Base-by-base conservation (phyloP, 768 basidiomycete species). In the Hericium coralloides region DNA sequence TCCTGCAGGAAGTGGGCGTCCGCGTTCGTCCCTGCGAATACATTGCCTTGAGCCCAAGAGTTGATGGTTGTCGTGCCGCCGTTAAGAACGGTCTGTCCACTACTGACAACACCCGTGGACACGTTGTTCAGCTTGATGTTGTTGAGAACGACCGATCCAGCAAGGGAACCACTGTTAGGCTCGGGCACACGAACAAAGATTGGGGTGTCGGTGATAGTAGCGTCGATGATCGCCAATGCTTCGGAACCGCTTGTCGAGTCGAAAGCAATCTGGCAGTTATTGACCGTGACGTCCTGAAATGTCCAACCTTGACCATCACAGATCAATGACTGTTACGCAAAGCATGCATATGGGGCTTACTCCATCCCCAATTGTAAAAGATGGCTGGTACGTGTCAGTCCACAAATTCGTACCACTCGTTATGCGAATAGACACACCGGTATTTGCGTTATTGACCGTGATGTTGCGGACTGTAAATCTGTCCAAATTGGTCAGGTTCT, bases 31-130 rank as follows among this genome's bases (percentile, higher is more conserved):
- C 88, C 87, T 1, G 68, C 71, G 67, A 78, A 92, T 23, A 86
- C 74, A 58, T 90, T 86, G 36, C 89, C 89, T 68, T 91, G 88
- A 1, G 75, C 87, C 89, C 89, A 92, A 12, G 83, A 79, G 0
- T 72, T 65, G 62, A 88, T 84, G 0, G 78, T 80, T 14, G 64
- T 80, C 2, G 80, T 80, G 22, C 82, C 83, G 22, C 88, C 88
- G 18, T 68, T 65, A 14, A 89, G 77, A 6, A 73, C 73, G 5
- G 68, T 68, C 6, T 83, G 83, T 25, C 73, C 73, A 4, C 69
- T 73, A 41, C 83, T 77, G 31, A 31, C 6, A 20, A 91, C 82
- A 4, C 80, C 85, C 15, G 74, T 76, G 9, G 79, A 74, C 10
- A 87, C 85, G 60, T 85, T 85, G 53, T 59, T 76, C 54, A 87